A percentile compares a stretch with the other conserved stretches of the same genome.
These are phyloP conservation scores for Colletotrichum destructivum DNA, from an alignment of 2,329 filamentous ascomycete species.

Conservation along the genomic window DNA sequence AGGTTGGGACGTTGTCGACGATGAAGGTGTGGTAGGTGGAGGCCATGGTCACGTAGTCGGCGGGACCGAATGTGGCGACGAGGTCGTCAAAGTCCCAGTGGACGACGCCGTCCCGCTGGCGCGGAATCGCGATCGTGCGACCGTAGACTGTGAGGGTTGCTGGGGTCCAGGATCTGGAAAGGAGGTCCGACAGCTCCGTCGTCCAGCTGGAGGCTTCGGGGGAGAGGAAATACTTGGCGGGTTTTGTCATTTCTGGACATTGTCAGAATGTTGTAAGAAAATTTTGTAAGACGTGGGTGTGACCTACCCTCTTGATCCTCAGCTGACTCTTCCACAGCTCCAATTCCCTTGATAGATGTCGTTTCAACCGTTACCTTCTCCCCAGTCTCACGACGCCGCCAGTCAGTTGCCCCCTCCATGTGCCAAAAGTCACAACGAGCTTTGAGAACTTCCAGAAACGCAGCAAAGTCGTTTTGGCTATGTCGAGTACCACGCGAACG, in stretches of 20 bases:
- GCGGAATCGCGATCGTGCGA: conserved; percentile 72
- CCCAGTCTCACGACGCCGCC: conserved; percentile 71
- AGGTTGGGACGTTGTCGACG: conserved; percentile 77
- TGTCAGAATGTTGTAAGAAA: neutral
- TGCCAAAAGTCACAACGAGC: conserved; percentile 88
- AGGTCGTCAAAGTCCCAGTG: conserved; percentile 79
- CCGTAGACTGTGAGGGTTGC: conserved; percentile 72
- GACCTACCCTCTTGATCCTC: conserved; percentile 22
- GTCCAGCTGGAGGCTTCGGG: conserved; percentile 32
- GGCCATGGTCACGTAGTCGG: conserved; percentile 87
- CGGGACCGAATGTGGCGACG: conserved; percentile 79
- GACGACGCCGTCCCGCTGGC: conserved; percentile 69
- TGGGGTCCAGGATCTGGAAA: conserved; percentile 57
- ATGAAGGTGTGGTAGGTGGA: conserved; percentile 86
- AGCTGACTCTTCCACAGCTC: neutral
- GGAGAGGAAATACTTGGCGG: conserved; percentile 33
- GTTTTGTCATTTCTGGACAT: conserved; percentile 21
- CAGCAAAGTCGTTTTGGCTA: conserved; percentile 79
- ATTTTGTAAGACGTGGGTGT: too few species aligned
- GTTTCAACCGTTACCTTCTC: conserved; percentile 44
- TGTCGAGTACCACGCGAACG: conserved; percentile 63
- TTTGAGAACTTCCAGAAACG: conserved; percentile 82
- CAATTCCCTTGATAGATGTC: neutral
- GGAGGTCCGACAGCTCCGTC: conserved; percentile 10
- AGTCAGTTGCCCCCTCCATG: conserved; percentile 83